These are phyloP conservation scores for Rickenella mellea DNA, from an alignment of 768 basidiomycete genomes.

Conservation along the genomic window DNA sequence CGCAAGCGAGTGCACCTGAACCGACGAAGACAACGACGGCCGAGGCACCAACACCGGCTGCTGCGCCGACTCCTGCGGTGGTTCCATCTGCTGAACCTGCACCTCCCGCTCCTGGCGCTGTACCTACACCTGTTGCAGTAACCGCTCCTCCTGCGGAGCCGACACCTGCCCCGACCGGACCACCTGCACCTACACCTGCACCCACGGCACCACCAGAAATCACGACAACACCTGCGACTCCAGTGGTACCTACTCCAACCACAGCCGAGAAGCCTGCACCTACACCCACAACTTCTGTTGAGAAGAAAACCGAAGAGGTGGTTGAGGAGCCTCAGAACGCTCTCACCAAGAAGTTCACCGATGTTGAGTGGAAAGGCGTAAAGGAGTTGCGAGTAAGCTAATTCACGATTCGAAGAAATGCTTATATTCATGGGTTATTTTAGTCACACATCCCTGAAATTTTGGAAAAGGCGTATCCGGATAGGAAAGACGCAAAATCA, in stretches of 20 bases:
- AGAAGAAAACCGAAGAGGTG: constrained; percentile 10
- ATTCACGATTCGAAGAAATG: background rate
- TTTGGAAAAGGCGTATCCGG: constrained; percentile 50
- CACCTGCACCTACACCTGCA: constrained; percentile 7
- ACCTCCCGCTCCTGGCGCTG: constrained; percentile 8
- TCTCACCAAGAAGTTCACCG: constrained; percentile 60
- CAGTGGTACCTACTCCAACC: background rate
- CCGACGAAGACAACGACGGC: constrained; percentile 2
- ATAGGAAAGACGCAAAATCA: constrained; percentile 40
- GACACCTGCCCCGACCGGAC: background rate
- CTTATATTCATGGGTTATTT: background rate
- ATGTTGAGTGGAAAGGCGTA: constrained; percentile 64
- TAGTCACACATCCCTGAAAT: constrained; percentile 37
- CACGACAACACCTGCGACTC: constrained; percentile 1
- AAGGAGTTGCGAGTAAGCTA: constrained; percentile 52
- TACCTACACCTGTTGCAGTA: constrained; percentile 12
- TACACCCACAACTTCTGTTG: constrained; percentile 4
- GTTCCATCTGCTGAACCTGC: constrained; percentile 7
- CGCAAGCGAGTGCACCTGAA: too few relatives aligned
- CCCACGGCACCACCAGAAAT: constrained; percentile 5
- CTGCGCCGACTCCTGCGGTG: constrained; percentile 2
- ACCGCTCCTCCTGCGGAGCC: constrained; percentile 7
- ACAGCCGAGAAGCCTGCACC: constrained; percentile 4
- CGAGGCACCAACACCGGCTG: constrained; percentile 5
- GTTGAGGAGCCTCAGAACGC: constrained; percentile 54